phyloP scores from a whole-genome alignment of 345 rosid species.

The Melastoma malabathricum region DNA sequence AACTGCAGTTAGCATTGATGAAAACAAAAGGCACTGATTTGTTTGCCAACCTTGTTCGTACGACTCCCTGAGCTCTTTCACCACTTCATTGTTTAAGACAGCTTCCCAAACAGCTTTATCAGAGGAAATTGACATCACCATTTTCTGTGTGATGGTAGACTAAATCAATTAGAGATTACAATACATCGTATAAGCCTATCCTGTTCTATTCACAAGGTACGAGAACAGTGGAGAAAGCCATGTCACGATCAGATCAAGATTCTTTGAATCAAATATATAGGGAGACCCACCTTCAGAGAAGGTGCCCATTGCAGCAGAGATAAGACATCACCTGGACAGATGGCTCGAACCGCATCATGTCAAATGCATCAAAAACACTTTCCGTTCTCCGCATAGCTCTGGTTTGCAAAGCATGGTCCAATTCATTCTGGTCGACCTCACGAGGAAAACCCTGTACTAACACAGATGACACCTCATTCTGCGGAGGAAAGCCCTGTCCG shows the following conservation, averaged over 20 bases:
- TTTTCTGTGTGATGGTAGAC: constrained; percentile 29
- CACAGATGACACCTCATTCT: constrained; percentile 16
- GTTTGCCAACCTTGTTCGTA: constrained; percentile 37
- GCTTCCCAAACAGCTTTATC: constrained; percentile 83
- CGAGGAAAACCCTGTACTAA: constrained; percentile 22
- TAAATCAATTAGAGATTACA: neutral
- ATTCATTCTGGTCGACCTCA: constrained; percentile 48
- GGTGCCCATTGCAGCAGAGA: neutral
- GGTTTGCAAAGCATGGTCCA: constrained; percentile 26
- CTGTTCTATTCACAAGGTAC: neutral
- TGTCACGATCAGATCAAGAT: too few relatives aligned
- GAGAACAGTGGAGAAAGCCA: too few relatives aligned
- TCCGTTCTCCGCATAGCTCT: constrained; percentile 29
- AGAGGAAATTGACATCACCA: constrained; percentile 68
- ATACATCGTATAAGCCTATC: neutral
- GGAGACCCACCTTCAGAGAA: too few relatives aligned
- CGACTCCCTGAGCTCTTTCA: constrained; percentile 50
- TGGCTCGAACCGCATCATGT: constrained; percentile 57
- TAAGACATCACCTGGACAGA: constrained; percentile 43
- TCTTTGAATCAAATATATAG: too few relatives aligned
- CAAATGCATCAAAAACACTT: constrained; percentile 63
- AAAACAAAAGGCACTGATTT: constrained; percentile 6
- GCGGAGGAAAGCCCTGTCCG: constrained; percentile 20
- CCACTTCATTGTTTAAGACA: constrained; percentile 59
- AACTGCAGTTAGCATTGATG: neutral